Evolutionary conservation across 108 stramenopile species (phyloP), one percentile per base, ranked within the genome.

Genomic region (Discostella pseudostelligera): DNA sequence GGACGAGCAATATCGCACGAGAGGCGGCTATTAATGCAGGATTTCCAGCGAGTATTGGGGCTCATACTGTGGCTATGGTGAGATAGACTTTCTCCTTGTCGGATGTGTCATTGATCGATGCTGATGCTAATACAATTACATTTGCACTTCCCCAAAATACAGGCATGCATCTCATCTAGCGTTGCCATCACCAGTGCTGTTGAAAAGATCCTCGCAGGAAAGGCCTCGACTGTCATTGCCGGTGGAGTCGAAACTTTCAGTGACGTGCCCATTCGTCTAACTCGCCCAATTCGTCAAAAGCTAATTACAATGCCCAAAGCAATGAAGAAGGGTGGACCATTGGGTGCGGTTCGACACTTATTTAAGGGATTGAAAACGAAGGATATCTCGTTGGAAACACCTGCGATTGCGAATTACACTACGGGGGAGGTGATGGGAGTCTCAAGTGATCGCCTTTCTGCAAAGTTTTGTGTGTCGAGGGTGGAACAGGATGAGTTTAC

Each of bases 381-480:
- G 56, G 97, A 97, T 75, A 62, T 99, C 12, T 78, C 81, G 25
- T 80, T 97, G 50, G 99, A 99, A 65, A 88, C 96, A 0, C 99
- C 99, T 0, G 96, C 97, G 20, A 99, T 99, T 79, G 95, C 95
- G 19, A 98, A 99, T 77, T 99, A 95, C 68, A 96, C 96, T 6
- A 98, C 98, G 3, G 99, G 98, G 12, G 99, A 99, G 70, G 96
- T 99, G n/a, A 99, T 99, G 99, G 99, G 97, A 4, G 93, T 97
- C 67, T 82, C 79, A 47, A 86, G 82, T 56, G 97, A 99, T 83
- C 89, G 94, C 21, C 82, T 99, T 13, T 84, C 89, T 14, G 95
- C 96, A 50, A 94, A 94, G 72, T 97, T 97, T 68, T 96, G 97
- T 56, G 87, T 99, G 2, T 85, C 85, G 39, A 82, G 98, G 57